Evolutionary conservation across 2,329 filamentous ascomycete genomes (phyloP), one percentile per base, ranked within the genome.

Genomic region (Cercospora citrullina): DNA sequence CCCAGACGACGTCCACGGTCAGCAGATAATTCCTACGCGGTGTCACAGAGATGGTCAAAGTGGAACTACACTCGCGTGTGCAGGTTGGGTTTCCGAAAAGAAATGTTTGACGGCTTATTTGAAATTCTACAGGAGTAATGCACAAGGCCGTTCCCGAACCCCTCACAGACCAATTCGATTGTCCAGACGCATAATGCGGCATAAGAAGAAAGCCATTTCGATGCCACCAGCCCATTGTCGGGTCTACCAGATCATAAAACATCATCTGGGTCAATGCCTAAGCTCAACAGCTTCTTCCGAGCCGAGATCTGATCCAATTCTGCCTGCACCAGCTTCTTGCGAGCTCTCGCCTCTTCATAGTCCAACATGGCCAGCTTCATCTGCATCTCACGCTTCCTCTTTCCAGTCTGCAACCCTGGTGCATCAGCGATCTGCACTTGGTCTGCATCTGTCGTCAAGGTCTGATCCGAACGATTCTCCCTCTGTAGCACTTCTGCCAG

Each of bases 181-280:
- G 12, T 21, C 48, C 48, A 26, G 12, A 26, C 48, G 48, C 21
- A 23, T n/a, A 12, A 21, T 26, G 21, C 21, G 48, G 18, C 21
- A 2, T 23, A 51, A 14, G 18, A 26, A 23, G 42, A 48, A 48
- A 8, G 42, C 42, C 42, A 48, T 48, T 2, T n/a, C 36, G 36
- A 39, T 39, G 36, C 36, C 8, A n/a, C 14, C n/a, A 39, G 36
- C 16, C 36, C 36, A 8, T 39, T 39, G 5, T 39, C 36, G 36
- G 36, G 16, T n/a, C 14, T 39, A 21, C 18, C 14, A 67, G 69
- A 26, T n/a, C 53, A 18, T 28, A 10, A 57, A 2, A 57, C 8
- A 8, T 31, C 66, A 59, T 58, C 55, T 58, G 55, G 55, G 21
- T 58, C 55, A 21, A 58, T 33, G 7, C 55, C 55, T 16, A 30